phyloP scores from a whole-genome alignment of 2,329 filamentous ascomycete genomes.

The Ceratocystis diversiconidia region DNA sequence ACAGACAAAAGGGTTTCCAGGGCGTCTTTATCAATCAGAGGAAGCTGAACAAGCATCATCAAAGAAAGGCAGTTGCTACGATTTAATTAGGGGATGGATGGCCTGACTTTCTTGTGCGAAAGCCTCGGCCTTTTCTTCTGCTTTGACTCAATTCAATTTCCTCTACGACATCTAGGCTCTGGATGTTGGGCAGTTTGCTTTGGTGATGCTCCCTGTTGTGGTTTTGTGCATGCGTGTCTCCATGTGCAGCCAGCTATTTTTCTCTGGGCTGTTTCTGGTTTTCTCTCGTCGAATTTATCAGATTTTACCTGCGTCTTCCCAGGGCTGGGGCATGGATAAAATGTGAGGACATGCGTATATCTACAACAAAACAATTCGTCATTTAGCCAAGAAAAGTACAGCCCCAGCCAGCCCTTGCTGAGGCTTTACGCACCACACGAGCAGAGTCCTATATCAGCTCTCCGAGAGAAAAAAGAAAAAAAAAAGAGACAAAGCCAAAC shows the following conservation, averaged over 20 bases:
- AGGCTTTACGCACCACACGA: not conserved
- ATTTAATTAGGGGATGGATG: not conserved
- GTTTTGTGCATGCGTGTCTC: not conserved
- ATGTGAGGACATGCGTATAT: not conserved
- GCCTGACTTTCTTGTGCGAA: not conserved
- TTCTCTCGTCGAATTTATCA: not conserved
- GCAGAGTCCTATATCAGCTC: not conserved
- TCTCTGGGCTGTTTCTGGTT: not conserved
- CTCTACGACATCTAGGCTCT: not conserved
- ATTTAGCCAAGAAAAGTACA: not conserved
- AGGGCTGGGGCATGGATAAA: not conserved
- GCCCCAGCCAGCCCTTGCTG: not conserved
- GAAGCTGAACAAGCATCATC: not conserved
- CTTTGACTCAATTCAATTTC: not conserved
- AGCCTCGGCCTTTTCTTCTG: not conserved
- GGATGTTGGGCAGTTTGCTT: not conserved
- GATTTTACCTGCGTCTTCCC: not conserved
- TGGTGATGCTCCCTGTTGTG: not conserved
- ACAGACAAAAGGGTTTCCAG: not conserved
- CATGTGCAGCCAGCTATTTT: not conserved
- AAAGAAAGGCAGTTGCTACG: not conserved
- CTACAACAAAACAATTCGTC: not conserved
- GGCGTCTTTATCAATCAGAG: slow-evolving; percentile 3
- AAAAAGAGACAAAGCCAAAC: not conserved
- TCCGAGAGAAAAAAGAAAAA: not conserved